Evolutionary conservation across 306 rosid genomes (phyloP).

Genomic region (Cotoneaster glaucophyllus): DNA sequence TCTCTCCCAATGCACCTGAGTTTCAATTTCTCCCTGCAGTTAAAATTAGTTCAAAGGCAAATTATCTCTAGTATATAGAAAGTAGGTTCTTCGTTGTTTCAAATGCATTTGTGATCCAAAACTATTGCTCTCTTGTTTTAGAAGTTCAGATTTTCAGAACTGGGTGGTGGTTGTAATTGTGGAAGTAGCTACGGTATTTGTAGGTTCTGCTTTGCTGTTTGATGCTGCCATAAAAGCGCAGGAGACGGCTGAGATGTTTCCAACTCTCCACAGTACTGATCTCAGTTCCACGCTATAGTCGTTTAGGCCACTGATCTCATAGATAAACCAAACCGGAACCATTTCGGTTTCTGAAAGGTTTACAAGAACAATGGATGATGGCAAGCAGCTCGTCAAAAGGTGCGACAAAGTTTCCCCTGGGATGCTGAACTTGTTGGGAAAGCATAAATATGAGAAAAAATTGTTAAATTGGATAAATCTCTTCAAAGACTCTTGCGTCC

Average conservation of each 20-base stretch:
- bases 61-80: no score
- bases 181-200: neutral
- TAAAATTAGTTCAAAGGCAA: no score
- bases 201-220: constrained; percentile 16
- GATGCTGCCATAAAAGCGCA: neutral
- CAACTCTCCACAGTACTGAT: neutral
- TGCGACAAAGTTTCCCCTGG: constrained; percentile 13
- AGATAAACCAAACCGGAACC: constrained; percentile 13
- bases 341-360: constrained; percentile 6
- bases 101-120: neutral
- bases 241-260: constrained; percentile 21
- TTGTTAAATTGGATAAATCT: constrained; percentile 37
- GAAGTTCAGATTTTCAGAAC: neutral
- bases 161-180: neutral
- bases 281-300: constrained; percentile 11
- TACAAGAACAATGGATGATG: constrained; percentile 14
- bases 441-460: neutral
- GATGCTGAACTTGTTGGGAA: constrained; percentile 17
- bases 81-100: neutral
- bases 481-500: neutral
- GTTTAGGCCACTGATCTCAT: constrained; percentile 2
- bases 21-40: no score
- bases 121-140: neutral
- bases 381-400: constrained; percentile 20
- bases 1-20: no score